Base-by-base conservation (phyloP, 768 basidiomycete species). In the Pleurotus sapidus region DNA sequence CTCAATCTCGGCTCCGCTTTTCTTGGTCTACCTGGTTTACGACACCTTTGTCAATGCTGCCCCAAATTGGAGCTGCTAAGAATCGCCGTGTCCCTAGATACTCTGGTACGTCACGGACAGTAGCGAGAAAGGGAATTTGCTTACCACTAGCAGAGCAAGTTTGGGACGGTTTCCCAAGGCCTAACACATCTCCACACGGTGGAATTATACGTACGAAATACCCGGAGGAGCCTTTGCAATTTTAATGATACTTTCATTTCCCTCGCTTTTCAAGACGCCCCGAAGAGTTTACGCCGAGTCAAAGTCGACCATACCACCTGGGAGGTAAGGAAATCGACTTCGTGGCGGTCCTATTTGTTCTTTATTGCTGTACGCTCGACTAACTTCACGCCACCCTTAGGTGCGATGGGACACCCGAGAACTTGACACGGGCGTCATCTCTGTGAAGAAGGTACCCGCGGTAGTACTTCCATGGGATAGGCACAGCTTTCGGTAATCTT, bases 1-100 rank as follows among this genome's bases (percentile, higher is more conserved):
- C 63, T 77, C 18, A 64, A 71, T 27, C 61, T 72, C 17, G 59
- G 55, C 2, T 57, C 54, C 12, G 65, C 55, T 46, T 72, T 69
- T 54, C 54, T 74, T 38, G 64, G 71, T 8, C 58, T 42, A 5
- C 40, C 59, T 1, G 56, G 61, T 3, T 30, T 74, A 0, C 42
- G 34, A 20, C n/a, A 24, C 3, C 55, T 74, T 4, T 67, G 63
- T 42, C 30, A 20, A 6, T 50, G 38, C 0, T 72, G 68, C 49
- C 40, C 23, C 3, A 23, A 18, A 1, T 54, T 74, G 20, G 69
- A 72, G 55, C 46, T 25, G 34, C 42, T 61, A n/a, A 18, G 34
- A 15, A n/a, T 61, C 14, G 40, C 57, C 2, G 15, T 42, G 25
- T 42, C 51, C 18, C 17, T 54, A 11, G 51, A 27, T 50, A 30